Evolutionary conservation across 2,329 filamentous ascomycete species (phyloP).

Genomic region (Sphaceloma murrayae): DNA sequence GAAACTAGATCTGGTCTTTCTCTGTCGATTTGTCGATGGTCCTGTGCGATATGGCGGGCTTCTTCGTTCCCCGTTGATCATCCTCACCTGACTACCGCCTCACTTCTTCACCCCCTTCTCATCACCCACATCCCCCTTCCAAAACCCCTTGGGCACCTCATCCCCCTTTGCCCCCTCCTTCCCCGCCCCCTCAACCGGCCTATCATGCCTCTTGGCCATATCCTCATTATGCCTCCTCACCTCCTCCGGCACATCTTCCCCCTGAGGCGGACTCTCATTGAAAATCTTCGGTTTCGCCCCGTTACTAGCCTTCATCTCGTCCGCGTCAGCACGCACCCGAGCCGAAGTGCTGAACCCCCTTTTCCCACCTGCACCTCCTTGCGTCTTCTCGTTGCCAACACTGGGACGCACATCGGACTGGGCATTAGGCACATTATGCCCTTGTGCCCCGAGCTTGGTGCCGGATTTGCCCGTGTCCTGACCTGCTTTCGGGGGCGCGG

Average conservation of each 20-base stretch:
- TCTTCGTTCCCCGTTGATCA: background rate
- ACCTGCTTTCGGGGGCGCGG: slow-evolving; percentile 35
- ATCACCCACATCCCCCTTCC: slow-evolving; percentile 32
- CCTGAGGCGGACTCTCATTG: slow-evolving; percentile 28
- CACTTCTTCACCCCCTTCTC: slow-evolving; percentile 7
- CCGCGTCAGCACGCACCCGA: slow-evolving; percentile 4
- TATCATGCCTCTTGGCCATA: slow-evolving; percentile 35
- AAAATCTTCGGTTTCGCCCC: slow-evolving; percentile 38
- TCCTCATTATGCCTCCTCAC: slow-evolving; percentile 38
- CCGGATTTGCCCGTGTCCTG: slow-evolving; percentile 27
- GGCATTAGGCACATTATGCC: slow-evolving; percentile 21
- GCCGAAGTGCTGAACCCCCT: slow-evolving; percentile 16
- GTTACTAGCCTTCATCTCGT: slow-evolving; percentile 23
- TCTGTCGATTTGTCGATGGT: slow-evolving; percentile 3
- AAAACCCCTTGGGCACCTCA: slow-evolving; percentile 33
- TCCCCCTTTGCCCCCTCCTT: slow-evolving; percentile 33
- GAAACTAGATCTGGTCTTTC: slow-evolving; percentile 9
- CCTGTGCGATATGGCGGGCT: background rate
- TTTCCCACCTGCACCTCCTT: slow-evolving; percentile 12
- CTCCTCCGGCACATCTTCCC: slow-evolving; percentile 26
- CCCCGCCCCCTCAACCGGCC: slow-evolving; percentile 25
- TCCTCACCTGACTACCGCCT: background rate
- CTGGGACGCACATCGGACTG: slow-evolving; percentile 11
- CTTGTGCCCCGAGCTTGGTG: slow-evolving; percentile 20
- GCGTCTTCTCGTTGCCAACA: background rate